Evolutionary conservation across 306 rosid genomes (phyloP), one percentile per base, ranked within the genome.

Genomic region (Mimosa pudica): DNA sequence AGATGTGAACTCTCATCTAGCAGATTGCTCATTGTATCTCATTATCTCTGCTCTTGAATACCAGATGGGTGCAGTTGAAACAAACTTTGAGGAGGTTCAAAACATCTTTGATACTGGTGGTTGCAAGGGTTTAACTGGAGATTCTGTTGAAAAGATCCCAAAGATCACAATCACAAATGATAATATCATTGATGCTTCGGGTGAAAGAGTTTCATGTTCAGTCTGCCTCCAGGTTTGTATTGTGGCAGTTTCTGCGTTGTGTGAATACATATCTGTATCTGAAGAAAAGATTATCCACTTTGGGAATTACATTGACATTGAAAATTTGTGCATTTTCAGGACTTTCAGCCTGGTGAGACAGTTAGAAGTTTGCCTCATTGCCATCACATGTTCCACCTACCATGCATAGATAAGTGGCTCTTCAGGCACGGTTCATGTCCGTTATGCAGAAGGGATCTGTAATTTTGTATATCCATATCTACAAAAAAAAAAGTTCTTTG

Each of bases 361-460:
- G 96, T 91, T 16, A 93, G 99, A 88, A 93, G 96, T 74, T 87
- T 96, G 82, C 99, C 99, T 48, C 97, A 96, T 69, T 96, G 99
- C 84, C 91, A 93, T 88, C 99, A 96, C 89, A 84, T 91, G 93
- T 96, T 96, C 85, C 99, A 96, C 85, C 86, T 93, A 71, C 97
- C 99, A 52, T 96, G 99, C 93, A 96, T 93, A 85, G 99, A 96
- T 82, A 88, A 88, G 85, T 96, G 99, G 99, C 98, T 96, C 72
- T 83, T 91, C 61, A 90, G 93, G 83, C 99, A 96, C 82, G 99
- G 94, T 73, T 96, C 99, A 84, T 96, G 99, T 84, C 99, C 99
- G 51, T 77, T 96, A 55, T 96, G 99, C 91, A 91, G 99, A 89
- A 91, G 99, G 88, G 99, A 93, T 93, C 88, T 96, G 87, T 93